A percentile compares a stretch with the other conserved stretches of the same genome.
These are phyloP conservation scores for Sisymbrium altissimum DNA, from an alignment of 345 rosid species.

Conservation along the genomic window DNA sequence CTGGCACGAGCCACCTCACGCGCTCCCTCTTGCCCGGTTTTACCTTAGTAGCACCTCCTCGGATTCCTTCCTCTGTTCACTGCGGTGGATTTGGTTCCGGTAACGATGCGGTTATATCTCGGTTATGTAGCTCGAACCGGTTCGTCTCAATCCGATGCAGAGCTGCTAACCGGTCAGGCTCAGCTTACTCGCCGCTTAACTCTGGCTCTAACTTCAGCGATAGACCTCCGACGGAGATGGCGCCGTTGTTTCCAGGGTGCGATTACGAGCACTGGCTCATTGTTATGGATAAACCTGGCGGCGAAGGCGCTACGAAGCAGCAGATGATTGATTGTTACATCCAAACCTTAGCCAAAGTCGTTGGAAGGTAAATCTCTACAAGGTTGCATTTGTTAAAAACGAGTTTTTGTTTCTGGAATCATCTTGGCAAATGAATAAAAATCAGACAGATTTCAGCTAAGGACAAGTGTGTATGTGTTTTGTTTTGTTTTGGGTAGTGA, in stretches of 20 bases:
- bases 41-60: constrained; percentile 37
- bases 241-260: constrained; percentile 90
- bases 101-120: constrained; percentile 26
- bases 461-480: not conserved
- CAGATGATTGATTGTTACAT: constrained; percentile 92
- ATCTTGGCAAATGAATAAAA: no score
- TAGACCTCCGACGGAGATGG: constrained; percentile 95
- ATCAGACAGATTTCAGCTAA: not conserved
- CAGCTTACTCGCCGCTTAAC: constrained; percentile 82
- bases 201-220: constrained; percentile 88
- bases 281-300: constrained; percentile 93
- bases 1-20: constrained; percentile 47
- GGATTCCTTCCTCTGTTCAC: constrained; percentile 36
- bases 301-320: constrained; percentile 82
- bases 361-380: constrained; percentile 55
- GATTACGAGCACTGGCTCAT: constrained; percentile 98
- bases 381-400: not conserved
- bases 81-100: constrained; percentile 44
- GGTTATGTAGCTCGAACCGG: constrained; percentile 28
- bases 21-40: constrained; percentile 33
- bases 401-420: not conserved
- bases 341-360: constrained; percentile 72
- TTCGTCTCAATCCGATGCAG: constrained; percentile 61
- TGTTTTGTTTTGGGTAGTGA: constrained; percentile 43
- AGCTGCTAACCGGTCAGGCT: constrained; percentile 74